A percentile compares a stretch with the other conserved stretches of the same genome.
Conservation (phyloP, 768 basidiomycete genomes). For the Exidia glandulosa region DNA sequence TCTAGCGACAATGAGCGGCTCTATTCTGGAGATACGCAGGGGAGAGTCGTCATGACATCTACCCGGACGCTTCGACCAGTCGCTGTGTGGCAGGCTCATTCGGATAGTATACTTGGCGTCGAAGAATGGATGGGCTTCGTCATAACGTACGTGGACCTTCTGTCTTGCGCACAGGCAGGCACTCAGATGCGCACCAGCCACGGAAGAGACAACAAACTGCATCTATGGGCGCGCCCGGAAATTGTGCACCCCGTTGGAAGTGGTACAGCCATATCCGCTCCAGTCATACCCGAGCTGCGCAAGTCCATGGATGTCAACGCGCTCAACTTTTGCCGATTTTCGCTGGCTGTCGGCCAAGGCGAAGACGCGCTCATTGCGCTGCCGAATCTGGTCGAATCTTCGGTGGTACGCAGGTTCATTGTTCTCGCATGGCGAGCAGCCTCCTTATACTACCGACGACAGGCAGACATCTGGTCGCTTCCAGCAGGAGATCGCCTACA, state of each 20-base stretch:
- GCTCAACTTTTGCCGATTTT: conserved; percentile 87
- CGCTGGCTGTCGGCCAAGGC: conserved; percentile 26
- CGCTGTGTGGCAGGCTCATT: conserved; percentile 68
- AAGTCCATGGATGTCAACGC: conserved; percentile 86
- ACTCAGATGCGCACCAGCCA: conserved; percentile 36
- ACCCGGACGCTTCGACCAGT: conserved; percentile 66
- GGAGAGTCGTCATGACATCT: conserved; percentile 67
- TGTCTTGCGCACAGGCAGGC: background rate
- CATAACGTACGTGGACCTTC: conserved; percentile 64
- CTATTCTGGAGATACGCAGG: conserved; percentile 78
- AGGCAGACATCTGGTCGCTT: conserved; percentile 85
- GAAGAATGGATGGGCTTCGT: conserved; percentile 56
- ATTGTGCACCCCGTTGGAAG: conserved; percentile 41
- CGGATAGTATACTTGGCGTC: conserved; percentile 63
- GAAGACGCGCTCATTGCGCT: conserved; percentile 53
- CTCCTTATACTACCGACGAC: conserved; percentile 1
- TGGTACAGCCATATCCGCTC: conserved; percentile 44
- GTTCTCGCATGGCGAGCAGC: background rate
- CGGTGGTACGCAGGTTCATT: conserved; percentile 36
- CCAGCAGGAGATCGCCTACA: conserved; percentile 62
- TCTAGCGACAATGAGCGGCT: conserved; percentile 68
- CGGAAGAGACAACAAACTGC: conserved; percentile 76
- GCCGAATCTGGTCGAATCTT: conserved; percentile 83
- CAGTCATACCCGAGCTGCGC: conserved; percentile 36
- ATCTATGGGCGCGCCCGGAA: conserved; percentile 52